These are phyloP conservation scores for Somion occarium DNA, from an alignment of 1,284 basidiomycete species.

Conservation along the genomic window DNA sequence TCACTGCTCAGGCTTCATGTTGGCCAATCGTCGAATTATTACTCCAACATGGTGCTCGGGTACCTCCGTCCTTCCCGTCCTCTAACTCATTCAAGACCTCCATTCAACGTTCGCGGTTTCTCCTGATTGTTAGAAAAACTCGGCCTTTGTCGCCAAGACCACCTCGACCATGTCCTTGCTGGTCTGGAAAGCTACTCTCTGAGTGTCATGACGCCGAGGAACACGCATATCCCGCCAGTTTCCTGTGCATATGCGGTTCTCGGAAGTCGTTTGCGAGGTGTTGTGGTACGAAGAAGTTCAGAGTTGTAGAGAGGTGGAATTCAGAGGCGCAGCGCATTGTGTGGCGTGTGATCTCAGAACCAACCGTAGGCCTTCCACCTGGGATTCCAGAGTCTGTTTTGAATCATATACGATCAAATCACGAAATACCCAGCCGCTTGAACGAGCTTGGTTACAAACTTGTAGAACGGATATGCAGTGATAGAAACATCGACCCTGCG, in stretches of 20 bases:
- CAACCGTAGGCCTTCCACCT: neutral
- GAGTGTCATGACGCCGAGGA: conserved; percentile 13
- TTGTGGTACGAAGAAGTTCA: conserved; percentile 9
- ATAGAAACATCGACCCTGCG: conserved; percentile 7
- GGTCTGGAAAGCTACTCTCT: conserved; percentile 14
- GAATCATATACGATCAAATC: neutral
- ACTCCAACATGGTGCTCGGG: conserved; percentile 13
- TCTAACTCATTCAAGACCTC: neutral
- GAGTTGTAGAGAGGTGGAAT: conserved; percentile 11
- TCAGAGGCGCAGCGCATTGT: conserved; percentile 1
- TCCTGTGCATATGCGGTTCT: conserved; percentile 14
- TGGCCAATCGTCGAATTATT: conserved; percentile 14
- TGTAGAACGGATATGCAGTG: neutral
- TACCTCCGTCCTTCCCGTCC: neutral
- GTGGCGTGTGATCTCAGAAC: neutral
- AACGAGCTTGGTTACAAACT: neutral
- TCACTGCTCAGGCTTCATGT: conserved; percentile 3
- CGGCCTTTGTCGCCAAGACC: conserved; percentile 5
- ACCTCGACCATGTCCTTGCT: conserved; percentile 17
- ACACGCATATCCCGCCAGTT: conserved; percentile 11
- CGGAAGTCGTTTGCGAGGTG: conserved; percentile 11
- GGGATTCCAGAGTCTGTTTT: neutral
- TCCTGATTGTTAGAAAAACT: neutral
- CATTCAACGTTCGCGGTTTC: neutral
- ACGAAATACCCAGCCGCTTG: neutral